Evolutionary conservation across 305 asterid genomes (phyloP).

Genomic region (Nicotiana rustica): DNA sequence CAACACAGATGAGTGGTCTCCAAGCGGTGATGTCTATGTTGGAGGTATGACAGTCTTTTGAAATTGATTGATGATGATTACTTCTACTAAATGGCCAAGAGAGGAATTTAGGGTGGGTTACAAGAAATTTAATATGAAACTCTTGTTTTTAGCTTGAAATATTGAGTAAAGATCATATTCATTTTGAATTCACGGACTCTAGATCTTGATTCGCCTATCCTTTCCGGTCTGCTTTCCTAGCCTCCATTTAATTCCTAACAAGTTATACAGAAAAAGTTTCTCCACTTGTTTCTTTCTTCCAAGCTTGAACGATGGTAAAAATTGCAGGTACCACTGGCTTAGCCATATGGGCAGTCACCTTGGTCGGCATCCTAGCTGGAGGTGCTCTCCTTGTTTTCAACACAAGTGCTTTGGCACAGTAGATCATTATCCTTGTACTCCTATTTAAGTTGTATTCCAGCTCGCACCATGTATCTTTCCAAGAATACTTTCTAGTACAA

Average conservation of each 20-base stretch:
- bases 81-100: not conserved
- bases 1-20: constrained; percentile 70
- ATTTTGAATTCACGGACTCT: not conserved
- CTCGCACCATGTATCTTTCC: not conserved
- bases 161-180: not conserved
- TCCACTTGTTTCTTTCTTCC: not conserved
- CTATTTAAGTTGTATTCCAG: constrained; percentile 18
- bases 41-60: constrained; percentile 56
- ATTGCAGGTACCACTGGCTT: constrained; percentile 55
- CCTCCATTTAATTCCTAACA: not conserved
- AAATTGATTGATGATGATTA: not conserved
- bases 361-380: constrained; percentile 76
- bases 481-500: not conserved
- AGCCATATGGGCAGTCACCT: constrained; percentile 61
- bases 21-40: constrained; percentile 78
- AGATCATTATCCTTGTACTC: constrained; percentile 21
- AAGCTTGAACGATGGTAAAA: not conserved
- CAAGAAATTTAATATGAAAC: not conserved
- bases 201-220: not conserved
- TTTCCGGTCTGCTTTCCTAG: not conserved
- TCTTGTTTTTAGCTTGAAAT: not conserved
- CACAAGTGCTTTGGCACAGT: constrained; percentile 96
- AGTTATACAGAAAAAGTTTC: not conserved
- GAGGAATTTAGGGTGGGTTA: not conserved
- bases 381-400: constrained; percentile 95